Percentiles rank a stretch among this genome's conserved stretches.
phyloP scores from a whole-genome alignment of 176 grass and related monocot genomes.

The Oryza nivara region DNA sequence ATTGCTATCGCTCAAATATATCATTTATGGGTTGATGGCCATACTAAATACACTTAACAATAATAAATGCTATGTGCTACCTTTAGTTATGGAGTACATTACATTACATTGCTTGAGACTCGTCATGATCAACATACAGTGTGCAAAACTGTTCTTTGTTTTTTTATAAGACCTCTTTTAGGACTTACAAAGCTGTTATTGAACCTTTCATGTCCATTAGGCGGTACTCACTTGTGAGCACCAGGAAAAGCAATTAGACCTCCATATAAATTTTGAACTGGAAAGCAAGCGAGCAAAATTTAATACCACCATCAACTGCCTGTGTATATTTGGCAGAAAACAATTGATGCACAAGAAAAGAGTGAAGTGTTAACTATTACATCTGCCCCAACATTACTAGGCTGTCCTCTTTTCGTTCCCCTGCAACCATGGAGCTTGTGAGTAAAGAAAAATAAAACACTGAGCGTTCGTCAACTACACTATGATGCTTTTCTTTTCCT shows the following conservation, averaged over 20 bases:
- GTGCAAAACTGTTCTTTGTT: background rate
- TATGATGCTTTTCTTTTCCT: background rate
- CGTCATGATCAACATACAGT: background rate
- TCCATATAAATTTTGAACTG: constrained; percentile 6
- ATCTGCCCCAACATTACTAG: background rate
- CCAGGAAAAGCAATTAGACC: background rate
- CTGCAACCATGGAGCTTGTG: constrained; percentile 37
- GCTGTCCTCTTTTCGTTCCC: constrained; percentile 39
- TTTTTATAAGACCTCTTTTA: background rate
- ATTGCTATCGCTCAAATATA: background rate
- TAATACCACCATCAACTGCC: background rate
- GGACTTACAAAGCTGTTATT: background rate
- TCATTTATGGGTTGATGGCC: constrained; percentile 9
- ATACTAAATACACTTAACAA: constrained; percentile 15
- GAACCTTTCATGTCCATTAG: background rate
- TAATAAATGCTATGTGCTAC: constrained; percentile 16
- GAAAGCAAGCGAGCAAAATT: background rate
- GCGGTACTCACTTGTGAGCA: background rate
- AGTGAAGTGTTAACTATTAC: constrained; percentile 27
- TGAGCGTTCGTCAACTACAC: background rate
- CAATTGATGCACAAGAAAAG: constrained; percentile 35
- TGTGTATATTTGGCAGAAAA: constrained; percentile 21
- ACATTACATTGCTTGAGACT: background rate
- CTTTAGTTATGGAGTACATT: constrained; percentile 10
- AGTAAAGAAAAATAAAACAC: background rate